Percentiles rank a stretch among this genome's conserved stretches.
Evolutionary conservation across 495 filamentous ascomycete species (phyloP).

Genomic region (Echria macrotheca): DNA sequence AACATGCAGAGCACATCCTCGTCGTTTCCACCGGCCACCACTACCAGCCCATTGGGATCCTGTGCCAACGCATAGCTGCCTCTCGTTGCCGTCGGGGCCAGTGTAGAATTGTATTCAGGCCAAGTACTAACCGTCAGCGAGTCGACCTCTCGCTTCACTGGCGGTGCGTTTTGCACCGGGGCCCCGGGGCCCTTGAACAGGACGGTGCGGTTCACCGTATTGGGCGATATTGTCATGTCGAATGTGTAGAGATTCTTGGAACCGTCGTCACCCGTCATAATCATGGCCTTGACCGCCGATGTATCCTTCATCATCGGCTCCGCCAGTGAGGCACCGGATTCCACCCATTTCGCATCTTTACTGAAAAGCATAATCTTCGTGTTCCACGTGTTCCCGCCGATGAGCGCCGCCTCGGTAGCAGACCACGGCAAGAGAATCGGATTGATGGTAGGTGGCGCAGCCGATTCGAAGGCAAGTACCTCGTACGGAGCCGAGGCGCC

Average conservation of each 20-base stretch:
- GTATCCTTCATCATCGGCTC: slow-evolving; percentile 50
- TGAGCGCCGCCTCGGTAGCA: slow-evolving; percentile 60
- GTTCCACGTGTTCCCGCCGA: slow-evolving; percentile 68
- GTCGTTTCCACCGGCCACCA: slow-evolving; percentile 69
- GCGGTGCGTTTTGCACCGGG: slow-evolving; percentile 38
- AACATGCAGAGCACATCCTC: slow-evolving; percentile 70
- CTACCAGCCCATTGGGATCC: slow-evolving; percentile 57
- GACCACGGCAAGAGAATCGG: slow-evolving; percentile 79
- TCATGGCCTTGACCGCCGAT: slow-evolving; percentile 47
- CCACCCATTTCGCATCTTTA: slow-evolving; percentile 50
- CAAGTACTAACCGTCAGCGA: slow-evolving; percentile 54
- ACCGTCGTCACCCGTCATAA: slow-evolving; percentile 67
- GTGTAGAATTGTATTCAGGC: slow-evolving; percentile 70
- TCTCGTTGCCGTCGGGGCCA: slow-evolving; percentile 59
- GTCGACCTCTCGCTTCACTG: slow-evolving; percentile 25
- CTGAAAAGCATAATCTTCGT: slow-evolving; percentile 62
- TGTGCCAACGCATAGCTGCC: slow-evolving; percentile 40
- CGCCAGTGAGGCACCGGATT: slow-evolving; percentile 57
- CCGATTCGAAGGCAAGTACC: slow-evolving; percentile 48
- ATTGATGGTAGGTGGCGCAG: slow-evolving; percentile 54
- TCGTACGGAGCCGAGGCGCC: slow-evolving; percentile 53
- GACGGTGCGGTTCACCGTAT: slow-evolving; percentile 62
- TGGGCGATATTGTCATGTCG: slow-evolving; percentile 71
- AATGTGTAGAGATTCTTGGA: slow-evolving; percentile 81
- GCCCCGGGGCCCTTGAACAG: slow-evolving; percentile 43